Percentiles rank a stretch among this genome's conserved stretches.
phyloP scores from a whole-genome alignment of 2,329 filamentous ascomycete genomes.

The Truncatella angustata region DNA sequence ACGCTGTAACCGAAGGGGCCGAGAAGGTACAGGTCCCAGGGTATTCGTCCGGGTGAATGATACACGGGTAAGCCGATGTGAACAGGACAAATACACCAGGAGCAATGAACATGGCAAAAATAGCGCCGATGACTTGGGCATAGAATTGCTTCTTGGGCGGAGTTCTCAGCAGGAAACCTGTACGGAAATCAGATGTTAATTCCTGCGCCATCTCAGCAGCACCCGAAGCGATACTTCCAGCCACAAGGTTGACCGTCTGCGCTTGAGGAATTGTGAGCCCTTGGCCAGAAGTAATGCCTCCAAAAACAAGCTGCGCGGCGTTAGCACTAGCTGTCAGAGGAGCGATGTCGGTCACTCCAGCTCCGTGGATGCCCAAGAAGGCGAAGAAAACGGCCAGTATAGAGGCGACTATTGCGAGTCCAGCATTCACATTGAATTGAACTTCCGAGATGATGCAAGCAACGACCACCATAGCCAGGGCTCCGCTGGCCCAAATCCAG shows the following conservation, averaged over 20 bases:
- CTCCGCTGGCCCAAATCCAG: conserved; percentile 51
- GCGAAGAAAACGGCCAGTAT: conserved; percentile 60
- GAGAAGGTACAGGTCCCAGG: conserved; percentile 57
- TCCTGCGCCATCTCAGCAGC: conserved; percentile 53
- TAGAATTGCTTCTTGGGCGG: conserved; percentile 65
- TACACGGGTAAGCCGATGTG: conserved; percentile 66
- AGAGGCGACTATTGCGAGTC: conserved; percentile 54
- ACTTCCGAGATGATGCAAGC: conserved; percentile 50
- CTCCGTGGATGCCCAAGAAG: conserved; percentile 60
- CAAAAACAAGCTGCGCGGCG: conserved; percentile 67
- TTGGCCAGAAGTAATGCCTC: conserved; percentile 58
- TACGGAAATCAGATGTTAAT: conserved; percentile 63
- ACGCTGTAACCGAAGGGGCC: conserved; percentile 63
- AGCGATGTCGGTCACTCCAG: conserved; percentile 59
- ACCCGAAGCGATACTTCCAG: conserved; percentile 55
- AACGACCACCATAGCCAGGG: conserved; percentile 46
- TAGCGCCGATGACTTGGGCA: conserved; percentile 60
- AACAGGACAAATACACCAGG: conserved; percentile 68
- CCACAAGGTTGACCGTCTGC: conserved; percentile 64
- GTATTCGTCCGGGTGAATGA: conserved; percentile 28
- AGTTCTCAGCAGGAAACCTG: conserved; percentile 65
- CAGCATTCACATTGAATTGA: conserved; percentile 53
- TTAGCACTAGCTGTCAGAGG: conserved; percentile 67
- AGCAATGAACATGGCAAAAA: conserved; percentile 65
- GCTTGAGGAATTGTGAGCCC: conserved; percentile 48